Base-by-base conservation (phyloP, 768 basidiomycete species). In the Leucocoprinus sp. region DNA sequence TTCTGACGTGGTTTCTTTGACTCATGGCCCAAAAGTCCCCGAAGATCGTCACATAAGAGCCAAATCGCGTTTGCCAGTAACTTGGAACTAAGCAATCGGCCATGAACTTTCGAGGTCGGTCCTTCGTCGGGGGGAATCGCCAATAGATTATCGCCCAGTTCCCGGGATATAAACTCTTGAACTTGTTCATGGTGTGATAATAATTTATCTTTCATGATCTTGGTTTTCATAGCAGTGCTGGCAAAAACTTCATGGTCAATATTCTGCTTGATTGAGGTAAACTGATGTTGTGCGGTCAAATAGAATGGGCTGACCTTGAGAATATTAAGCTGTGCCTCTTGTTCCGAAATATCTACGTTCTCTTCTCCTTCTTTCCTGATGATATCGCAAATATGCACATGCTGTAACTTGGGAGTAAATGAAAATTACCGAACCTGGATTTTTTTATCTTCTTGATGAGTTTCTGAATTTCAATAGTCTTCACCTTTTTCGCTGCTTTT, bases 391-490 rank as follows among this genome's bases (percentile, higher is more conserved):
- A 14, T n/a, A 31, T 31, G 11, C n/a, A 11, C 26, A n/a, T 8
- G 45, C 6, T 37, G 7, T 14, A 18, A 8, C 18, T 21, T 19
- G 26, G 22, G 19, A n/a, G 19, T 50, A 19, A 37, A 8, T 5
- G 17, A 29, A 36, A 42, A 28, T 11, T 29, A 12, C 45, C 67
- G 41, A 51, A 86, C 86, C 84, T 67, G 22, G 82, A 60, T 19
- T 69, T 72, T 60, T 86, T 91, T 22, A 93, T 64, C 61, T 77
- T 81, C 69, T 91, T 93, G 48, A 92, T 74, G n/a, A 84, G 62
- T 58, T 83, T 85, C 60, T 83, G 86, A 0, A 76, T 77, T 65
- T 95, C 92, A 50, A 88, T 86, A 0, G 74, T 64, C 58, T 80
- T 88, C 8, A 84, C 83, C 56, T 84, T 88, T 67, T 90, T 93